Evolutionary conservation across 176 grass and related monocot genomes (phyloP).

Genomic region (Pontederia paniculata): DNA sequence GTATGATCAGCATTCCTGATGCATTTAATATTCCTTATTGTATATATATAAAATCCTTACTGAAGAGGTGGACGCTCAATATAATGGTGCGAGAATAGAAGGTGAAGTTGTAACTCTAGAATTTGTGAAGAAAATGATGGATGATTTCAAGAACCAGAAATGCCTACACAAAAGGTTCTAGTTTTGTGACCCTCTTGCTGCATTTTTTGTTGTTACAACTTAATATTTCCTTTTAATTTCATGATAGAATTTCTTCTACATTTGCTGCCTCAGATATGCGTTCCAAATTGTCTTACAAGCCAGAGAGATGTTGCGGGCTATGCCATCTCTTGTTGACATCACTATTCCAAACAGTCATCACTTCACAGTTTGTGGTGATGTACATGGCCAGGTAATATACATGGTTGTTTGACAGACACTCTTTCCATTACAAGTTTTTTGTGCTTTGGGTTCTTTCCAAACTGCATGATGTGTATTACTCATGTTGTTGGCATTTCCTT

Average conservation of each 20-base stretch:
- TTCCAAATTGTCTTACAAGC: constrained; percentile 66
- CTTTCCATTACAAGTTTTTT: neutral
- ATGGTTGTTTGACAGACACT: neutral
- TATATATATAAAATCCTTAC: constrained; percentile 3
- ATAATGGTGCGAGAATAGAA: constrained; percentile 61
- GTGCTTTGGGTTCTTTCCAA: too few relatives aligned
- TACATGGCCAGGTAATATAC: constrained; percentile 73
- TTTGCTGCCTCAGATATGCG: constrained; percentile 41
- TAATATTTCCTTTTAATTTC: neutral
- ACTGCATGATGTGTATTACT: too few relatives aligned
- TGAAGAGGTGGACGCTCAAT: constrained; percentile 58
- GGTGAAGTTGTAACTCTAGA: constrained; percentile 53
- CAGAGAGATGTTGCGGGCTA: constrained; percentile 35
- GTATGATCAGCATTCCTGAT: neutral
- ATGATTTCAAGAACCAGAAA: constrained; percentile 67
- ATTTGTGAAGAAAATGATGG: constrained; percentile 70
- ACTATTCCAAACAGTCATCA: constrained; percentile 35
- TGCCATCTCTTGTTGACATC: constrained; percentile 83
- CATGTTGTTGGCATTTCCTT: too few relatives aligned
- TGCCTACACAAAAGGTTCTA: constrained; percentile 59
- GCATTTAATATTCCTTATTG: neutral
- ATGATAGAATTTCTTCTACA: constrained; percentile 8
- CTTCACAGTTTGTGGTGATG: constrained; percentile 89
- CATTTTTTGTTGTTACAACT: neutral
- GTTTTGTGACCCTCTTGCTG: neutral